Base-by-base conservation (phyloP, 331 rosid species). In the Quercus phellos region DNA sequence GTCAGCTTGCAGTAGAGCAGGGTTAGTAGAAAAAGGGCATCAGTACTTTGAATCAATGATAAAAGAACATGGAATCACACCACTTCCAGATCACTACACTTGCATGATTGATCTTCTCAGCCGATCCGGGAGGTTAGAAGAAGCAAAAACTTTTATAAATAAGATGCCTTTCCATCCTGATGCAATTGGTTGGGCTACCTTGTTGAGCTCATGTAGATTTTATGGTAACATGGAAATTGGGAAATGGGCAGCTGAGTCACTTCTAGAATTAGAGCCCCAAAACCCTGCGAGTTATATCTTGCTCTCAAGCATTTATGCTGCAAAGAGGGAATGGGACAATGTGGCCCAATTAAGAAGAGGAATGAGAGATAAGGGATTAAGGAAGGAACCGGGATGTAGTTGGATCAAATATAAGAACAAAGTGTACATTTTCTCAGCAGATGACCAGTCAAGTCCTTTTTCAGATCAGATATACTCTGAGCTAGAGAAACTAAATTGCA, bases 1-100 rank as follows among this genome's bases (percentile, higher is more conserved):
- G 77, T 90, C 94, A 70, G 97, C 96, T 79, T 92, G 94, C 81
- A 88, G 98, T 83, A 85, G 96, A 84, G 94, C 96, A 32, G 96
- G 98, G 51, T 72, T 93, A 3, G 92, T 93, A 76, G 94, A 91
- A 56, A 93, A 85, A 74, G 98, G 98, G 56, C 79, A 68, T 50
- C 79, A 74, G 7, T 89, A 89, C 64, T 91, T 91, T 12, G 79
- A 89, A 51, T 89, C 87, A 51, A 93, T 93, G 97, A 67, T 79
- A 70, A 84, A 74, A 60, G 89, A 89, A 81, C 90, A 93, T 78
- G 83, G 88, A 69, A 93, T 93, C 19, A 69, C 78, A 10, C 96
- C 94, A 1, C 74, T 83, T 75, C 77, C 81, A 4, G 97, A 88
- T 85, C 96, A 93, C 84, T 91, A 85, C 77, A 89, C 93, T 74